phyloP scores from a whole-genome alignment of 768 basidiomycete genomes.

The Collybia nuda region DNA sequence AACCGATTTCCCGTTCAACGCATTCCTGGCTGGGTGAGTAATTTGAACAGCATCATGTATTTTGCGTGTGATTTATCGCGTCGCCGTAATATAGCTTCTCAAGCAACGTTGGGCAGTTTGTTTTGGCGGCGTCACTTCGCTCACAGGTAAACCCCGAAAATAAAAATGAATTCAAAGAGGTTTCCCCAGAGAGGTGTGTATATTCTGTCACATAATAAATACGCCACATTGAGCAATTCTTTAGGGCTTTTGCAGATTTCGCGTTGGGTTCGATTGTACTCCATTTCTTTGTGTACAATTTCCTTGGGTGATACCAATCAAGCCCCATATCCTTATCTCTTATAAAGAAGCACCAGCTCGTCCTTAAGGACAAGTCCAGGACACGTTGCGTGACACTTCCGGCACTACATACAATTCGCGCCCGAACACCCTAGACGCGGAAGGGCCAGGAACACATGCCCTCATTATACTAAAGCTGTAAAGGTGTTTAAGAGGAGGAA shows the following conservation, averaged over 20 bases:
- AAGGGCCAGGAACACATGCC: too few species aligned
- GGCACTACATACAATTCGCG: not conserved
- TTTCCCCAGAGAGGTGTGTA: constrained; percentile 90
- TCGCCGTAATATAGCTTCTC: constrained; percentile 61
- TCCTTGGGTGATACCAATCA: constrained; percentile 67
- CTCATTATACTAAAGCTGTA: too few species aligned
- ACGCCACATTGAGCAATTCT: not conserved
- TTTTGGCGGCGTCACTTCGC: constrained; percentile 88
- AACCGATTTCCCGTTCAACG: constrained; percentile 95
- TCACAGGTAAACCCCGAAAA: constrained; percentile 91
- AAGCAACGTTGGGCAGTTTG: constrained; percentile 95
- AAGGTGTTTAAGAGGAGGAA: too few species aligned
- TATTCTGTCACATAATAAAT: not conserved
- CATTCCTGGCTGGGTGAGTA: constrained; percentile 91
- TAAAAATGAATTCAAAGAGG: constrained; percentile 78
- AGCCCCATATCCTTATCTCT: constrained; percentile 7
- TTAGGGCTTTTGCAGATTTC: constrained; percentile 96
- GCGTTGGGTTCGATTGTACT: constrained; percentile 92
- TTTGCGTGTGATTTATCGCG: constrained; percentile 1
- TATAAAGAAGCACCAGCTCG: constrained; percentile 5
- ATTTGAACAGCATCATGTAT: too few species aligned
- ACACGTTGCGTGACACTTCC: constrained; percentile 6
- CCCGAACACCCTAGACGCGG: not conserved
- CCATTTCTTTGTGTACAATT: constrained; percentile 99
- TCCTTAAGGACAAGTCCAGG: too few species aligned